Conservation (phyloP, 768 basidiomycete species). For the Mycena belliarum region DNA sequence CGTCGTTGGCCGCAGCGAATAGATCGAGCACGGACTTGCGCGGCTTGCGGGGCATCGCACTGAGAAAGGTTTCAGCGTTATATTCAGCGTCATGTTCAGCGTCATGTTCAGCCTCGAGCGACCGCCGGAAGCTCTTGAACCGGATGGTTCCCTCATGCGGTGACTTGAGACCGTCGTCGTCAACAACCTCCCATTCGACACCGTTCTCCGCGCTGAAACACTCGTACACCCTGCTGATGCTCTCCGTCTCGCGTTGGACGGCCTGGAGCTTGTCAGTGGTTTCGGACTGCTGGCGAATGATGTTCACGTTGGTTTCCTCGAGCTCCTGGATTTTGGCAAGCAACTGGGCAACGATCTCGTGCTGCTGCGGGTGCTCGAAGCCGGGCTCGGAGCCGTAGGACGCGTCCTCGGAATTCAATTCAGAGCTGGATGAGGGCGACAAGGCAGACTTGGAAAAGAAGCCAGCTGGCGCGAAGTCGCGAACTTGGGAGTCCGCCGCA, state of each 20-base stretch:
- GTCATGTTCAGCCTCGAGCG: constrained; percentile 14
- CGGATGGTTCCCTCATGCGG: constrained; percentile 31
- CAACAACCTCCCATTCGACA: constrained; percentile 47
- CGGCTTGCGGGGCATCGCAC: constrained; percentile 25
- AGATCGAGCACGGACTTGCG: constrained; percentile 64
- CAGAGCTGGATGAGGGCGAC: constrained; percentile 8
- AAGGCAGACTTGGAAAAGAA: constrained; percentile 26
- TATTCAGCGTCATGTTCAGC: no score
- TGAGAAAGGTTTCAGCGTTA: background rate
- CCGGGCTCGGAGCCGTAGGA: constrained; percentile 10
- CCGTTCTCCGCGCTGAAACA: constrained; percentile 57
- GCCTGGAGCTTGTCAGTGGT: constrained; percentile 63
- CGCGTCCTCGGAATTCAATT: constrained; percentile 8
- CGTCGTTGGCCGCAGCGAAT: constrained; percentile 43
- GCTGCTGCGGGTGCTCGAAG: constrained; percentile 35
- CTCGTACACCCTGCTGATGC: constrained; percentile 71
- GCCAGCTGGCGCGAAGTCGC: constrained; percentile 65
- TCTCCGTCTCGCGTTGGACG: constrained; percentile 72
- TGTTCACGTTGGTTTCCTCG: constrained; percentile 69
- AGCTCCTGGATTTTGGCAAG: constrained; percentile 75
- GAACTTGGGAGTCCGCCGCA: constrained; percentile 34
- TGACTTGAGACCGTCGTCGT: constrained; percentile 25
- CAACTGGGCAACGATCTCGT: constrained; percentile 67
- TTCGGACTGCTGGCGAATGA: constrained; percentile 62
- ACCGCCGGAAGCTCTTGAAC: constrained; percentile 29